phyloP scores from a whole-genome alignment of 352 stramenopile species.

The Bremia lactucae region DNA sequence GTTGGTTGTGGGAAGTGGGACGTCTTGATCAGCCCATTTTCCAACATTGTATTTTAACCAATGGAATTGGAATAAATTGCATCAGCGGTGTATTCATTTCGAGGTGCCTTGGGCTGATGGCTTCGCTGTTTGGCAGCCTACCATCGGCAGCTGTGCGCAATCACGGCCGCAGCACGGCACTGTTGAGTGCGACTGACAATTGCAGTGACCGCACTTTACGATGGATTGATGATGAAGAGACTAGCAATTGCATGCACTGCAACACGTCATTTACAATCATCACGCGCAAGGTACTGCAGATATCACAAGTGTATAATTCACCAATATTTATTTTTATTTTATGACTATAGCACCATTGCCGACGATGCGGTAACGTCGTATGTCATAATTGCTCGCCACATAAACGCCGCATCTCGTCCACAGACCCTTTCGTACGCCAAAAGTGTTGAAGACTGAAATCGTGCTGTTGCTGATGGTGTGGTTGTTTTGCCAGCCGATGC shows the following conservation, averaged over 20 bases:
- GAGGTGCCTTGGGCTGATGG: no score
- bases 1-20: no score
- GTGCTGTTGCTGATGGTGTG: constrained; percentile 1
- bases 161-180: constrained; percentile 28
- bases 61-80: background rate
- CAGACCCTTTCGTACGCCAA: constrained; percentile 64
- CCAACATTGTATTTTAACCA: background rate
- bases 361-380: constrained; percentile 74
- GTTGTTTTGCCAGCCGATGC: constrained; percentile 47
- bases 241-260: constrained; percentile 81
- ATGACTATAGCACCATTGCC: constrained; percentile 58
- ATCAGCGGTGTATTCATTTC: background rate
- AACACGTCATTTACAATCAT: constrained; percentile 77
- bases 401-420: constrained; percentile 71
- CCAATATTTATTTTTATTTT: background rate
- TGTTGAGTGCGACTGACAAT: constrained; percentile 18
- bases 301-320: background rate
- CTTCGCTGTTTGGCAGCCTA: constrained; percentile 60
- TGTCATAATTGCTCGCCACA: constrained; percentile 82
- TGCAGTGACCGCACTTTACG: constrained; percentile 49
- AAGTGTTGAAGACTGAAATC: background rate
- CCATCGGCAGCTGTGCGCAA: constrained; percentile 48
- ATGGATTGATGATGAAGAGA: constrained; percentile 82
- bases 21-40: no score
- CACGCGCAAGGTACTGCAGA: constrained; percentile 52